phyloP scores from a whole-genome alignment of 305 asterid species.

The Petunia hybrid region DNA sequence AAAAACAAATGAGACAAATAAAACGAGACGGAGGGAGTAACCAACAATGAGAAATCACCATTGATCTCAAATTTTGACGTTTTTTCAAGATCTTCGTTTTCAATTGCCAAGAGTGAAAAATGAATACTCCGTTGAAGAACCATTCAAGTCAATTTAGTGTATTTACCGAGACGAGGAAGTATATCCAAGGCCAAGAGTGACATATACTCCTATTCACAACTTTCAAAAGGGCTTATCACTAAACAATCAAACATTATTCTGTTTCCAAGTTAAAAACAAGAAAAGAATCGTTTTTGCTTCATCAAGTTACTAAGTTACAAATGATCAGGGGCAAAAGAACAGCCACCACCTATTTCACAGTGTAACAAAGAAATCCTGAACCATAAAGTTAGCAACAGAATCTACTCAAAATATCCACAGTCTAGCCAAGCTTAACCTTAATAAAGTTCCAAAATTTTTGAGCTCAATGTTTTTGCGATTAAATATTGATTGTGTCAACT shows the following conservation, averaged over 20 bases:
- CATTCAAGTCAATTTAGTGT: no score
- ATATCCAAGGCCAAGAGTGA: no score
- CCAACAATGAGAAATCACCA: no score
- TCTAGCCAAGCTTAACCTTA: neutral
- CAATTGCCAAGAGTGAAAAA: no score
- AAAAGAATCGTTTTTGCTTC: neutral
- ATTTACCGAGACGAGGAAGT: no score
- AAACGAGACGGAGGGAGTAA: no score
- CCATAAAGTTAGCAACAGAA: neutral
- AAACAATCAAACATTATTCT: neutral
- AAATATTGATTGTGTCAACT: neutral
- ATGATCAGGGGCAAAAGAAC: slow-evolving; percentile 4
- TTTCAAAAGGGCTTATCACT: neutral
- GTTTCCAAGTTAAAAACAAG: neutral
- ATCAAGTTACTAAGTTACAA: slow-evolving; percentile 13
- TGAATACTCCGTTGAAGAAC: no score
- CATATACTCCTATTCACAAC: no score
- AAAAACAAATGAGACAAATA: no score
- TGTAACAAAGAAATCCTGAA: neutral
- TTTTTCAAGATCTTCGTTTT: no score
- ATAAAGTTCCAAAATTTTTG: neutral
- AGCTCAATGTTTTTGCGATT: neutral
- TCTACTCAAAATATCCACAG: slow-evolving; percentile 5
- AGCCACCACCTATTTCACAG: slow-evolving; percentile 21
- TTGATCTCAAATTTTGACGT: no score